Evolutionary conservation across 2,329 filamentous ascomycete genomes (phyloP).

Genomic region (Aspergillus puulaauensis): DNA sequence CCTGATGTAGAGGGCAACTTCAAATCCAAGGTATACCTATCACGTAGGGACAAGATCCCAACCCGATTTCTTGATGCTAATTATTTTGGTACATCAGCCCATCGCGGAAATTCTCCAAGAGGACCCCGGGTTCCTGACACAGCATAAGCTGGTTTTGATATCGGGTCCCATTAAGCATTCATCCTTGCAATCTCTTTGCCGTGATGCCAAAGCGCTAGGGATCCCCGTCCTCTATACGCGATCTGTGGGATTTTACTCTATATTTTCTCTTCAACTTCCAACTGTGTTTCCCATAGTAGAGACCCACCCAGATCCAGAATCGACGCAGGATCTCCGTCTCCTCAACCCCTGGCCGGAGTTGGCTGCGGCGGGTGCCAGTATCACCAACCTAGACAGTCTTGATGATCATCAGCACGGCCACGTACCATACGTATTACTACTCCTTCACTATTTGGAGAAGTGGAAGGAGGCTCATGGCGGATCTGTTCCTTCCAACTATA

Average conservation of each 20-base stretch:
- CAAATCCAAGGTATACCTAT: slow-evolving; percentile 55
- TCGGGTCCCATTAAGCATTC: slow-evolving; percentile 58
- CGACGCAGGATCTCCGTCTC: slow-evolving; percentile 80
- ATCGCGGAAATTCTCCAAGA: slow-evolving; percentile 39
- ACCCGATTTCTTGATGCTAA: slow-evolving; percentile 8
- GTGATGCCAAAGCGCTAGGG: slow-evolving; percentile 54
- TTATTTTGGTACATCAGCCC: slow-evolving; percentile 21
- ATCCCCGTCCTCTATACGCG: slow-evolving; percentile 80
- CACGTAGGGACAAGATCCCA: not conserved
- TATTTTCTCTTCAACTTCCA: slow-evolving; percentile 77
- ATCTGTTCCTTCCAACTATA: slow-evolving; percentile 69
- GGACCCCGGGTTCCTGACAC: slow-evolving; percentile 37
- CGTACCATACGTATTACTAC: slow-evolving; percentile 78
- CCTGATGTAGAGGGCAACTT: slow-evolving; percentile 83
- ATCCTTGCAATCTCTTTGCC: slow-evolving; percentile 51
- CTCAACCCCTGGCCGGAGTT: slow-evolving; percentile 85
- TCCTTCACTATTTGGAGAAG: slow-evolving; percentile 76
- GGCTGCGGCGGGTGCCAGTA: slow-evolving; percentile 62
- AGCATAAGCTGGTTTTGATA: slow-evolving; percentile 62
- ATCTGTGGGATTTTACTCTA: slow-evolving; percentile 88
- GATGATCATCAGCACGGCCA: slow-evolving; percentile 84
- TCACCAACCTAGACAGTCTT: slow-evolving; percentile 67
- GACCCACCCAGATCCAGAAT: slow-evolving; percentile 86
- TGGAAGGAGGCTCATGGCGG: slow-evolving; percentile 75
- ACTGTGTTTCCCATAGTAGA: slow-evolving; percentile 89